phyloP scores from a whole-genome alignment of 2,329 filamentous ascomycete species.

The Talaromyces sp. region DNA sequence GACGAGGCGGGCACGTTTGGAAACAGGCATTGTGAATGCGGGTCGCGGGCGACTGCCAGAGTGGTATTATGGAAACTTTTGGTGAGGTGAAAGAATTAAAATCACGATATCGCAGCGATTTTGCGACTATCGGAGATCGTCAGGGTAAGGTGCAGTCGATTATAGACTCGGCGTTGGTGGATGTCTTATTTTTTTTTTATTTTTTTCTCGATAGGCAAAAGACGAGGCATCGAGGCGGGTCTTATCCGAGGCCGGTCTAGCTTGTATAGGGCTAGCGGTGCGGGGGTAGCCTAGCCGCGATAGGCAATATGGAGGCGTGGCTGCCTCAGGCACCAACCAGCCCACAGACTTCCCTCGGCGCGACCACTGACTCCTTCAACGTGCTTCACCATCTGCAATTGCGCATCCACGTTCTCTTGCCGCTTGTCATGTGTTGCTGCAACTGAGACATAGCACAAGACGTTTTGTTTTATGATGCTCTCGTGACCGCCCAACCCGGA shows the following conservation, averaged over 20 bases:
- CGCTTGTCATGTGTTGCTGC: neutral
- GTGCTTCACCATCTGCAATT: neutral
- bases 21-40: slow-evolving; percentile 72
- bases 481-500: neutral
- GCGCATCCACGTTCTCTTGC: neutral
- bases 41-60: neutral
- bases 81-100: neutral
- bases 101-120: neutral
- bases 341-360: neutral
- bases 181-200: neutral
- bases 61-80: neutral
- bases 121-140: neutral
- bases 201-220: slow-evolving; percentile 6
- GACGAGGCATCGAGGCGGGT: slow-evolving; percentile 21
- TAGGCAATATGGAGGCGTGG: slow-evolving; percentile 6
- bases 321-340: slow-evolving; percentile 5
- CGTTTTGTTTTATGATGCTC: neutral
- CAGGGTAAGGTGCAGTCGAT: neutral
- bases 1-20: slow-evolving; percentile 83
- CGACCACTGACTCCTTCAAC: neutral
- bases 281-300: neutral
- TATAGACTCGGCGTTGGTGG: neutral
- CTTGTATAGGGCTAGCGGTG: slow-evolving; percentile 13
- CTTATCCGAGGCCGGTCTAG: slow-evolving; percentile 32
- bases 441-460: neutral